These are phyloP conservation scores for Exsudoporus floridanus DNA, from an alignment of 1,284 basidiomycete species.

Conservation along the genomic window DNA sequence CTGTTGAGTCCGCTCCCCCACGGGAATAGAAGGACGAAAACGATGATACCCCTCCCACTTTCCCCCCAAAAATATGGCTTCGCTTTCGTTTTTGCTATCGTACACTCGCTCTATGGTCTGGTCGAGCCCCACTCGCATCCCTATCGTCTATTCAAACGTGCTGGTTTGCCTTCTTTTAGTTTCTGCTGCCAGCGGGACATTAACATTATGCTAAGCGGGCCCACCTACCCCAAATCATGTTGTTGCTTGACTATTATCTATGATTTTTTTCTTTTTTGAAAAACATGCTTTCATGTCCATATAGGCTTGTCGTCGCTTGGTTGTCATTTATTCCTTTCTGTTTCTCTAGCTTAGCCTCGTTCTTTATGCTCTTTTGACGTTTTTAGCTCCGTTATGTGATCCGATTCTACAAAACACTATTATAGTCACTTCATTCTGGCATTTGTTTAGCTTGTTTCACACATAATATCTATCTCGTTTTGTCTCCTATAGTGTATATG, in stretches of 20 bases:
- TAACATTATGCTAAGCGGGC: constrained; percentile 29
- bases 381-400: constrained; percentile 17
- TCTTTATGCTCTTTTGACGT: constrained; percentile 11
- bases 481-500: constrained; percentile 30
- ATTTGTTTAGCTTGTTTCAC: constrained; percentile 26
- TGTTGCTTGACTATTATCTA: constrained; percentile 34
- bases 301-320: constrained; percentile 26
- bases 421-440: constrained; percentile 24
- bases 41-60: constrained; percentile 12
- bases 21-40: constrained; percentile 27
- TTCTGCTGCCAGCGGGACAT: constrained; percentile 24
- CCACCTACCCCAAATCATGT: constrained; percentile 18
- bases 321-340: constrained; percentile 31
- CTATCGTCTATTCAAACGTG: constrained; percentile 3
- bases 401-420: constrained; percentile 19
- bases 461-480: constrained; percentile 35
- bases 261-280: constrained; percentile 11
- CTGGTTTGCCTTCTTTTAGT: constrained; percentile 10
- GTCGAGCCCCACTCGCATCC: constrained; percentile 29
- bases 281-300: constrained; percentile 32
- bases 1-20: constrained; percentile 29
- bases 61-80: constrained; percentile 24
- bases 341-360: constrained; percentile 14
- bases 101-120: constrained; percentile 16
- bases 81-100: constrained; percentile 35